These are phyloP conservation scores for Picochlorum sp. DNA, from an alignment of 139 green algal species.

Conservation along the genomic window DNA sequence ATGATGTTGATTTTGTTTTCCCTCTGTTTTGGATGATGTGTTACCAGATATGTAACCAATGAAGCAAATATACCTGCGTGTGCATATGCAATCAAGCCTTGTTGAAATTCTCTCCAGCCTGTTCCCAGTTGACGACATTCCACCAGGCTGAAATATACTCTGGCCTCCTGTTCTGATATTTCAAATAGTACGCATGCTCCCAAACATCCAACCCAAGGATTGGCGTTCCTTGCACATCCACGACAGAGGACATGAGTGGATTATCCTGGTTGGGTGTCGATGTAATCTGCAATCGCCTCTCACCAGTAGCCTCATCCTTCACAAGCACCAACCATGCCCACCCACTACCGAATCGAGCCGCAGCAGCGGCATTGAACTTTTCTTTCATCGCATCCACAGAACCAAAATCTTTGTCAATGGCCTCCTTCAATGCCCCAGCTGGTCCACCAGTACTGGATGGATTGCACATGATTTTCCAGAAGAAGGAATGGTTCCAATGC, in stretches of 20 bases:
- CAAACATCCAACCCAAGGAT: constrained; percentile 62
- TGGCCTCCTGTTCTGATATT: constrained; percentile 21
- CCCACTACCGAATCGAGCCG: constrained; percentile 64
- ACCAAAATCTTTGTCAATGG: constrained; percentile 57
- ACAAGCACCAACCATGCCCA: constrained; percentile 74
- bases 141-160: constrained; percentile 64
- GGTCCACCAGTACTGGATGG: constrained; percentile 34
- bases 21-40: too few relatives aligned
- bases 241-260: constrained; percentile 22
- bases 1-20: neutral
- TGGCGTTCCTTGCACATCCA: constrained; percentile 8
- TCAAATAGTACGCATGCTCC: constrained; percentile 35
- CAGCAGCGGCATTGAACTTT: constrained; percentile 70
- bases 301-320: constrained; percentile 33
- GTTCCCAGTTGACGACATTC: constrained; percentile 65
- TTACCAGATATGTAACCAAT: too few relatives aligned
- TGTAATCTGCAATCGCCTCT: constrained; percentile 46
- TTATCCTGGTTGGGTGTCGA: constrained; percentile 65
- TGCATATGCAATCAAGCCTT: neutral
- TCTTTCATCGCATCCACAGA: constrained; percentile 66
- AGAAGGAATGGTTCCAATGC: constrained; percentile 58
- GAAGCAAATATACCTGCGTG: neutral
- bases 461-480: constrained; percentile 50
- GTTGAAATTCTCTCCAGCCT: constrained; percentile 21
- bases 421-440: constrained; percentile 42